Evolutionary conservation across 768 basidiomycete species (phyloP).

Genomic region (Suillus subluteus): DNA sequence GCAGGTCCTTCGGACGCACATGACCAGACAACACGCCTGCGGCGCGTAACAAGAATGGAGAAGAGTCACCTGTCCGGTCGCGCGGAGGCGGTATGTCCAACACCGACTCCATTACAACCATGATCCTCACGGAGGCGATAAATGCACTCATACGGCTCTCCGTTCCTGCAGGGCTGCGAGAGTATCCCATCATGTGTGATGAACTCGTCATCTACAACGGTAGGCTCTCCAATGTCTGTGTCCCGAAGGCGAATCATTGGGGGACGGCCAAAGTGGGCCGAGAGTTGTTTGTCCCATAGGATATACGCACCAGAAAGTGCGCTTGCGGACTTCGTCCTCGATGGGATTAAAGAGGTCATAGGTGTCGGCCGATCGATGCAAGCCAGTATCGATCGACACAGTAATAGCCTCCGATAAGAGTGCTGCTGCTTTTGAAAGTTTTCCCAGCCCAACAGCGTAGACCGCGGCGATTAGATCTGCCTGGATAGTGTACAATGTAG

Average conservation of each 20-base stretch:
- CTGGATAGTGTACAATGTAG: slow-evolving; percentile 91
- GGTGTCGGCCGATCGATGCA: slow-evolving; percentile 85
- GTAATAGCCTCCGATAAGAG: slow-evolving; percentile 87
- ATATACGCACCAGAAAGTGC: slow-evolving; percentile 98
- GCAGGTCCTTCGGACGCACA: slow-evolving; percentile 63
- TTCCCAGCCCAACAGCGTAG: slow-evolving; percentile 89
- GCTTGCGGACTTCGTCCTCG: slow-evolving; percentile 89
- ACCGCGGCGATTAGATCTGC: slow-evolving; percentile 90
- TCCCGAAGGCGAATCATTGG: slow-evolving; percentile 85
- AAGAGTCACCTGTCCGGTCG: slow-evolving; percentile 60
- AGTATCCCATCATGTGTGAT: slow-evolving; percentile 75
- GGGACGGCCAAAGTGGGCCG: slow-evolving; percentile 87
- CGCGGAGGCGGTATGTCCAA: slow-evolving; percentile 76
- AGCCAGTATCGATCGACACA: slow-evolving; percentile 84
- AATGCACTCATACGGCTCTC: slow-evolving; percentile 84
- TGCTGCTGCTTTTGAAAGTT: slow-evolving; percentile 84
- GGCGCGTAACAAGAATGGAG: slow-evolving; percentile 79
- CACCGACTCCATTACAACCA: slow-evolving; percentile 88
- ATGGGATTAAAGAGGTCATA: slow-evolving; percentile 89
- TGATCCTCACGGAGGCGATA: slow-evolving; percentile 72
- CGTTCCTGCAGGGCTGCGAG: slow-evolving; percentile 66
- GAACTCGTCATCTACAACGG: slow-evolving; percentile 86
- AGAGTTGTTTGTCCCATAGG: slow-evolving; percentile 93
- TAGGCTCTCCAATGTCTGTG: slow-evolving; percentile 89
- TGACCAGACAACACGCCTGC: slow-evolving; percentile 67